These are phyloP conservation scores for Boletus semigastroideus DNA, from an alignment of 1,284 basidiomycete species.

Conservation along the genomic window DNA sequence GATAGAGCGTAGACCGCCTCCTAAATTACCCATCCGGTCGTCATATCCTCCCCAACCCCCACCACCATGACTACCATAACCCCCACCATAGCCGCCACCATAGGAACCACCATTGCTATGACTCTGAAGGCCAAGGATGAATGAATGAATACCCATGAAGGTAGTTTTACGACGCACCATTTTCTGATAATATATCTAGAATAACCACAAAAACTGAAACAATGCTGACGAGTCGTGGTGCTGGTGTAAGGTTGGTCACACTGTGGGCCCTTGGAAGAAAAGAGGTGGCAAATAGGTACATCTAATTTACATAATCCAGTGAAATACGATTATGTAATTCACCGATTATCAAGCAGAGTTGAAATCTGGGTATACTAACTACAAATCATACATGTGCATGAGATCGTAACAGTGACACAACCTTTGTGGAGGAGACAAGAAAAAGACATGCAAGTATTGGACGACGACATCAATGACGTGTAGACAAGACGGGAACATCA, in stretches of 20 bases:
- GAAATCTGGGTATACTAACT: constrained; percentile 13
- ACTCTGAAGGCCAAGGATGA: constrained; percentile 31
- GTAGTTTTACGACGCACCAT: constrained; percentile 19
- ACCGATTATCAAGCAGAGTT: too few relatives aligned
- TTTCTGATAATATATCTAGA: constrained; percentile 12
- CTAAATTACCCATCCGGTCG: constrained; percentile 61
- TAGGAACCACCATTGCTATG: constrained; percentile 37
- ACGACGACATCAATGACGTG: constrained; percentile 1
- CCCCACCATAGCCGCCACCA: constrained; percentile 37
- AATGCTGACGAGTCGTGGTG: constrained; percentile 8
- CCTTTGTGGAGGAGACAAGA: constrained; percentile 2
- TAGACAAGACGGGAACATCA: constrained; percentile 2
- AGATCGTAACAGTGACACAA: constrained; percentile 8
- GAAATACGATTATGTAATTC: not conserved
- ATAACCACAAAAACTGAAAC: not conserved
- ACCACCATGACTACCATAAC: constrained; percentile 34
- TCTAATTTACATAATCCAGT: constrained; percentile 17
- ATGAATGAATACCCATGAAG: not conserved
- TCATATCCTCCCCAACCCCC: constrained; percentile 50
- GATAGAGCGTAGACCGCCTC: constrained; percentile 78
- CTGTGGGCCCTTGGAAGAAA: constrained; percentile 17
- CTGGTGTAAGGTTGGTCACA: constrained; percentile 20
- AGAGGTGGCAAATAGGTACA: constrained; percentile 16
- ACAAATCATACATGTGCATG: constrained; percentile 8
- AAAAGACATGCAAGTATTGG: constrained; percentile 6